Percentiles rank a stretch among this genome's conserved stretches.
These are phyloP conservation scores for Triadica sebifera DNA, from an alignment of 345 rosid species.

Conservation along the genomic window DNA sequence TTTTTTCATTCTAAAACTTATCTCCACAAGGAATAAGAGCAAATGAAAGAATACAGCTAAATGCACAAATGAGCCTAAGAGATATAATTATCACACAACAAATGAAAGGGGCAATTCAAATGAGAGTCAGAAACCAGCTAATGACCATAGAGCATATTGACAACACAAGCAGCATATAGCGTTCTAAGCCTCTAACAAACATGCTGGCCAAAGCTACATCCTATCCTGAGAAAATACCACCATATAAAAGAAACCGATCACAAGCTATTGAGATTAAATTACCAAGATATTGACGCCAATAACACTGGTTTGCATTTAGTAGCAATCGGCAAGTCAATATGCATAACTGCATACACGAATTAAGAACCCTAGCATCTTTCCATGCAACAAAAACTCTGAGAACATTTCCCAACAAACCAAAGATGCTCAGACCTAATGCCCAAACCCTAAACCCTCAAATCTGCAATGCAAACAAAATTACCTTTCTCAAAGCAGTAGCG, in stretches of 20 bases:
- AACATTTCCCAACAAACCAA: neutral
- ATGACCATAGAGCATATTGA: neutral
- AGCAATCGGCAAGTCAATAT: neutral
- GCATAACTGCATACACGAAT: neutral
- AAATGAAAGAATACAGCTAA: neutral
- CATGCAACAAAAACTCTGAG: neutral
- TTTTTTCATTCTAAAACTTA: too few relatives aligned
- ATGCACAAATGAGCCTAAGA: neutral
- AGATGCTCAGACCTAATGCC: neutral
- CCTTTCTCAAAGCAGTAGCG: constrained; percentile 95
- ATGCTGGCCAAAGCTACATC: neutral
- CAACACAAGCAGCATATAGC: too few relatives aligned
- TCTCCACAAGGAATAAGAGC: neutral
- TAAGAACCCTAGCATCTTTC: too few relatives aligned
- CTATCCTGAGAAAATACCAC: neutral
- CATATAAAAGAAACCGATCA: too few relatives aligned
- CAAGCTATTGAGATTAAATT: neutral
- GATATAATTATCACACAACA: too few relatives aligned
- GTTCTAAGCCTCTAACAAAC: neutral
- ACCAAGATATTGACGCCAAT: neutral
- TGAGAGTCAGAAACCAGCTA: too few relatives aligned
- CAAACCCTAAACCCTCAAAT: neutral
- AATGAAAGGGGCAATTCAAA: too few relatives aligned
- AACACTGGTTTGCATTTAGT: neutral
- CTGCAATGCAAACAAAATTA: constrained; percentile 15